Evolutionary conservation across 495 filamentous ascomycete genomes (phyloP), one percentile per base, ranked within the genome.

Genomic region (Penicillium tannophilum): DNA sequence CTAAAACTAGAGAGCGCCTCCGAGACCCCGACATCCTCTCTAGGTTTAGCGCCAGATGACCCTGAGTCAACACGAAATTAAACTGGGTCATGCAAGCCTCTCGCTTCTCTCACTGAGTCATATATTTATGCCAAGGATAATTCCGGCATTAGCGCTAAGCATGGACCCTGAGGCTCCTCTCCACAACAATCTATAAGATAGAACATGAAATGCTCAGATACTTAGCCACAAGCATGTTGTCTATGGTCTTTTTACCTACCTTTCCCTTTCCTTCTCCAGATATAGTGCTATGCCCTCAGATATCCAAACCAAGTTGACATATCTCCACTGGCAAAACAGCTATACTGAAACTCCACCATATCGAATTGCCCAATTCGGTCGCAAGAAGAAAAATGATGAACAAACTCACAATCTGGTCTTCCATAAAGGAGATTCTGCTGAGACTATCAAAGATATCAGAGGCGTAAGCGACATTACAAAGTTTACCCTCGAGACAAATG

Each of bases 251-350:
- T 14, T 36, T 3, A 3, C 39, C 6, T n/a, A 17, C 16, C 39
- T 17, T 41, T 17, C 4, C 16, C 4, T 41, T n/a, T 4, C 14
- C 14, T n/a, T n/a, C 11, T 17, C 4, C 16, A n/a, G 14, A 41
- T 17, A 7, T 7, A 24, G 24, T 51, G 28, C 4, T 33, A 51
- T 33, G 24, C n/a, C 28, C 17, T 30, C n/a, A 14, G 48, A 51
- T 9, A 35, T 51, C 26, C 4, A 51, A 19, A 51, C 48, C 0
- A 51, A 35, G 16, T 19, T 51, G 48, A 51, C 48, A 51, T 51
- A 51, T 16, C 48, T 51, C 48, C 55, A 56, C 59, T 56, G 60
- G 58, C 55, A 55, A 47, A 9, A 24, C 12, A 47, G n/a, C 26
- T 55, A 55, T 23, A 14, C 53, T 8, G 26, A 55, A 11, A 33